Evolutionary conservation across 306 rosid genomes (phyloP), one percentile per base, ranked within the genome.

Genomic region (Prunus kanzakura): DNA sequence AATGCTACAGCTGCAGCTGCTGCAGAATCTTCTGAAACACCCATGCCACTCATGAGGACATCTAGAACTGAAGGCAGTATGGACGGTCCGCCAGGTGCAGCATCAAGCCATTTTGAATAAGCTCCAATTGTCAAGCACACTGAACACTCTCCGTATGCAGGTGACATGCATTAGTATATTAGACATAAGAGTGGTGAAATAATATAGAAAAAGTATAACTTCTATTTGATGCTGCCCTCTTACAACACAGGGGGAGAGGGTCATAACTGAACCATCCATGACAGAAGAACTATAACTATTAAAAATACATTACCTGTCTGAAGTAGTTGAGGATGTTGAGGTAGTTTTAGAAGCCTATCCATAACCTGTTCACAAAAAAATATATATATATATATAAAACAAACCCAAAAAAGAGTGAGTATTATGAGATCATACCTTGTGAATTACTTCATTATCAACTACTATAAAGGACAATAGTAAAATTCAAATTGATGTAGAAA

Each of bases 1-100:
- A 96, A 93, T 14, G 97, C 99, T 84, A 96, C 67, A 68, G 99
- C 97, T 4, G 99, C 99, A 76, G 98, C 99, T 2, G 99, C 98
- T 55, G 99, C 99, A 69, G 90, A 91, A 70, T 93, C 98, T 78
- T 92, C 98, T 20, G 99, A 93, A 80, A 88, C 85, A 75, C 97
- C 87, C 97, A 96, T 93, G 82, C 96, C 96, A 83, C 86, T 91
- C 98, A 93, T 89, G 85, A 96, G 89, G 79, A 88, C 85, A 69
- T 93, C 91, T 72, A 96, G 81, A 76, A 96, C 93, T 68, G 97
- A 84, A 79, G 99, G 98, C 76, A 96, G 87, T 74, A 89, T 84
- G 45, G 98, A 82, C 57, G 73, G 74, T 79, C 92, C 99, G 80
- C 88, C 83, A 56, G 99, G 86, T 38, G 96, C 92, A 72, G 96